A percentile compares a stretch with the other conserved stretches of the same genome.
Evolutionary conservation across 495 filamentous ascomycete species (phyloP).

Genomic region (Hypoxylon subgilvum): DNA sequence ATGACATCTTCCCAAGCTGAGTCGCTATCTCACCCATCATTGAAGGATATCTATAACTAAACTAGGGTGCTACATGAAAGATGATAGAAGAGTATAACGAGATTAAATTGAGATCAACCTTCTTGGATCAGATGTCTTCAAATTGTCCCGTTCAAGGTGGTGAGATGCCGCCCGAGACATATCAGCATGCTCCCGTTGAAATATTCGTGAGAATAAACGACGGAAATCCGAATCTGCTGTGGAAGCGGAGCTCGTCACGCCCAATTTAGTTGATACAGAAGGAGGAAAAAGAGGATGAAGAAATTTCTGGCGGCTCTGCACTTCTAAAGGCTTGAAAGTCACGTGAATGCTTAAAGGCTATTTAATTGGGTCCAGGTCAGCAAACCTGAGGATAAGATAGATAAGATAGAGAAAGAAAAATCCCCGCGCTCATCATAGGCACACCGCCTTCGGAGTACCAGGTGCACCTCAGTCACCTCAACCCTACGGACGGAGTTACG

Average conservation of each 20-base stretch:
- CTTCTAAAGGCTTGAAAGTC: conserved; percentile 1
- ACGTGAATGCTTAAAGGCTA: conserved; percentile 21
- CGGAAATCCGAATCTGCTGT: conserved; percentile 48
- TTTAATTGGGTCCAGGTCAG: conserved; percentile 10
- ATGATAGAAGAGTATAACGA: conserved; percentile 11
- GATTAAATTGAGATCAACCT: conserved; percentile 43
- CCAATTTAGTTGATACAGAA: conserved; percentile 64
- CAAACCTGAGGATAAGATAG: too few species aligned
- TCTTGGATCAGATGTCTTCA: conserved; percentile 64
- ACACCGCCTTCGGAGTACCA: conserved; percentile 42
- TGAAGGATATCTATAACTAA: too few species aligned
- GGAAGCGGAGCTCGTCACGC: conserved; percentile 60
- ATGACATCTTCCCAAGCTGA: too few species aligned
- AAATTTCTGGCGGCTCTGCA: conserved; percentile 2
- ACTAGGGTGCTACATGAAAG: too few species aligned
- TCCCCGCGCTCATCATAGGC: conserved; percentile 34
- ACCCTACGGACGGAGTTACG: too few species aligned
- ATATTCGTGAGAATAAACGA: conserved; percentile 21
- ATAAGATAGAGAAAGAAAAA: too few species aligned
- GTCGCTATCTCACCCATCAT: too few species aligned
- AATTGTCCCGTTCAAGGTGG: conserved; percentile 63
- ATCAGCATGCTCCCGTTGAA: conserved; percentile 57
- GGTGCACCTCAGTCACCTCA: background rate
- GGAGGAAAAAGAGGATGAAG: conserved; percentile 42
- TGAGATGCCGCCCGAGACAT: conserved; percentile 62